Percentiles rank a stretch among this genome's conserved stretches.
Conservation (phyloP, 192 early-diverging fungal species). For the Backusella liffmaniae region DNA sequence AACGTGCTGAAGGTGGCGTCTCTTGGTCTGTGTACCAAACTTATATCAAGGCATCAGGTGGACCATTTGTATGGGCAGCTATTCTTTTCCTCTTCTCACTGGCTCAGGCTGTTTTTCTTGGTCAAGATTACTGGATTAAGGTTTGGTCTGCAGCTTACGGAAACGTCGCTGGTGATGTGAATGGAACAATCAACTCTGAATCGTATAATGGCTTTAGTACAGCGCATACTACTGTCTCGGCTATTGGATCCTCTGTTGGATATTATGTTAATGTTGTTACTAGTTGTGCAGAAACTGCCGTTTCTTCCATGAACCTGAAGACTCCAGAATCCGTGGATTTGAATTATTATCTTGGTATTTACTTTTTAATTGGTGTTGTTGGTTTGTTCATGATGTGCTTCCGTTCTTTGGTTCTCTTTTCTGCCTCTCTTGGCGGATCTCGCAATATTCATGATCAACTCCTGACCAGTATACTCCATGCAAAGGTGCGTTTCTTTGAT, state of each 20-base stretch:
- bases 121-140: slow-evolving; percentile 67
- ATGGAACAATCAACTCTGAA: not conserved
- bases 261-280: not conserved
- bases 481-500: slow-evolving; percentile 87
- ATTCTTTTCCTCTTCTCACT: slow-evolving; percentile 46
- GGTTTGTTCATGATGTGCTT: slow-evolving; percentile 39
- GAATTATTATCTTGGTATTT: slow-evolving; percentile 61
- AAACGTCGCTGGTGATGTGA: not conserved
- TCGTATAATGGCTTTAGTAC: not conserved
- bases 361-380: slow-evolving; percentile 55
- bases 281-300: not conserved
- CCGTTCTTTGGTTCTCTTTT: slow-evolving; percentile 42
- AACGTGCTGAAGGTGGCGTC: slow-evolving; percentile 80
- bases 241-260: not conserved
- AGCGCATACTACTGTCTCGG: not conserved
- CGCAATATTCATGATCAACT: slow-evolving; percentile 54
- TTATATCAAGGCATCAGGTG: slow-evolving; percentile 73
- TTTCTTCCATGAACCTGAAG: not conserved
- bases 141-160: slow-evolving; percentile 52
- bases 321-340: slow-evolving; percentile 37
- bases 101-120: slow-evolving; percentile 37
- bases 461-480: slow-evolving; percentile 56
- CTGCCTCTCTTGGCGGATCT: slow-evolving; percentile 58
- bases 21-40: slow-evolving; percentile 68
- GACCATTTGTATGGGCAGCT: slow-evolving; percentile 61